Conservation (phyloP, 441 rosid genomes). For the Adansonia grandidieri region DNA sequence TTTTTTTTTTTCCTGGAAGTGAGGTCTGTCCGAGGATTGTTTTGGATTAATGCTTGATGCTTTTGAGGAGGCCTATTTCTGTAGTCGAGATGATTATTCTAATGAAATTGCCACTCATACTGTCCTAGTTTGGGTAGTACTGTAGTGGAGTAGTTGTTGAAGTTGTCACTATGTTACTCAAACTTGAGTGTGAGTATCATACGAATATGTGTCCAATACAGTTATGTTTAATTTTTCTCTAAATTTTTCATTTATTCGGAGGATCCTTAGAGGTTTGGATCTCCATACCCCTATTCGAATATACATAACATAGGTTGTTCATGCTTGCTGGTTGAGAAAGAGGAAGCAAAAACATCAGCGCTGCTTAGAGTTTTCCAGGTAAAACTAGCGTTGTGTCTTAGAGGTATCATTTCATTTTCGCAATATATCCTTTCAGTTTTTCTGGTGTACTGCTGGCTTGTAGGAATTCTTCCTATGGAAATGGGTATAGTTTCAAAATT, state of each 20-base stretch:
- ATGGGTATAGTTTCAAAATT: background rate
- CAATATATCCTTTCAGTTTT: background rate
- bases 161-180: constrained; percentile 43
- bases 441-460: background rate
- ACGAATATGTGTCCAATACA: no score
- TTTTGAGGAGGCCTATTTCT: constrained; percentile 73
- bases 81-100: constrained; percentile 54
- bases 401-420: constrained; percentile 6
- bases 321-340: constrained; percentile 73
- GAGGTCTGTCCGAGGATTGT: constrained; percentile 52
- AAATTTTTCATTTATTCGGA: no score
- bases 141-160: constrained; percentile 62
- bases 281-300: no score
- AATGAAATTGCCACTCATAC: constrained; percentile 55
- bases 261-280: no score
- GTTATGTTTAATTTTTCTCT: no score
- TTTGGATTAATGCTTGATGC: constrained; percentile 90
- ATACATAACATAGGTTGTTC: background rate
- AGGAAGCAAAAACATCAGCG: constrained; percentile 53
- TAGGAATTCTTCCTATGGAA: background rate
- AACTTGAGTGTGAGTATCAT: no score
- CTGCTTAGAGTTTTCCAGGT: constrained; percentile 91
- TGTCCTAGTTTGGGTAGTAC: constrained; percentile 36
- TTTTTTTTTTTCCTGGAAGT: constrained; percentile 29
- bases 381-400: constrained; percentile 21